Base-by-base conservation (phyloP, 768 basidiomycete species). In the Thelephora ganbajun region DNA sequence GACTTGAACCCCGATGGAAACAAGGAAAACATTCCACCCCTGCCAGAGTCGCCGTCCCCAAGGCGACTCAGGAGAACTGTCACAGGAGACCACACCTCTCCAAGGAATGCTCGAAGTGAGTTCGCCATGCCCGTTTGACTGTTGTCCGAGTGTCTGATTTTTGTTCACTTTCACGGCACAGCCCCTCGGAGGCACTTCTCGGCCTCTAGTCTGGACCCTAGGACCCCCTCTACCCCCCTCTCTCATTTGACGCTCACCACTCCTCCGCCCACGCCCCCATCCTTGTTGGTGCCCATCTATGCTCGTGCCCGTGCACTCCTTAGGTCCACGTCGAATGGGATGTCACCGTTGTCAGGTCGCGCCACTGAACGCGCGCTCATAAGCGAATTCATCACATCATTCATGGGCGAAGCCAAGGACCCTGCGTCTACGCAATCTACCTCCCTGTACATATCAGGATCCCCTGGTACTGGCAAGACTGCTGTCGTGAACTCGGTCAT, bases 401-500 rank as follows among this genome's bases (percentile, higher is more conserved):
- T 83, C 57, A 57, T 77, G 19, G 14, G 14, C 39, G 16, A 9
- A 9, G 26, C 26, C 26, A 30, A 4, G 9, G 59, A 63, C 23
- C 63, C 57, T 16, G 49, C 35, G 1, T 59, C 41, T 57, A 57
- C 16, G 56, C 55, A 20, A 50, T 51, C 3, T 46, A 37, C 51
- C 19, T 71, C 76, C 37, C 69, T 94, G 49, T 97, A 93, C 62
- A 80, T 97, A 46, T 93, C 92, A 7, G 94, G 94, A 7, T 78
- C 89, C 1, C 91, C 92, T 3, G 94, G 93, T 1, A 90, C 89
- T 2, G 90, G 90, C 16, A 93, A 94, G 67, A 93, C 88, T 1
- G 90, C 88, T 0, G 67, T 94, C 3, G 76, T 91, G 22, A 80
- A 82, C 55, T 68, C 79, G 4, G 65, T 88, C 23, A 60, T 92